Base-by-base conservation (phyloP, 2,329 filamentous ascomycete species). In the Colletotrichum camelliae region DNA sequence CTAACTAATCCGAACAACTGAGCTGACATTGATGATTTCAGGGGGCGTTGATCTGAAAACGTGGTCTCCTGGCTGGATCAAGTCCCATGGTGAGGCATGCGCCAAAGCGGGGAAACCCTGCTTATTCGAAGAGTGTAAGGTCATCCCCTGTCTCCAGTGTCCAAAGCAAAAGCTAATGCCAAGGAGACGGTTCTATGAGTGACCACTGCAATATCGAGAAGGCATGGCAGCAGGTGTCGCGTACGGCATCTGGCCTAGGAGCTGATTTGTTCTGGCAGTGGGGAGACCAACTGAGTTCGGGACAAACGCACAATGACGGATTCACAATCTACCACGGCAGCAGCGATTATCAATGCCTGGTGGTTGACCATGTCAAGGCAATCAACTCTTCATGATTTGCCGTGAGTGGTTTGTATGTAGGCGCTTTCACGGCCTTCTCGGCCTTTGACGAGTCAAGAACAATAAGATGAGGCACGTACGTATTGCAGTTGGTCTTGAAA, bases 161-260 rank as follows among this genome's bases (percentile, higher is more conserved):
- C n/a, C n/a, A 52, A 0, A 13, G 13, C n/a, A 2, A 52, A 52
- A 13, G 43, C 43, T 52, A 52, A 52, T 2, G 2, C 2, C 43
- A 21, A 58, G n/a, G 4, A 69, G 48, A 76, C 24, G 65, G 74
- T 24, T 66, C 66, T 12, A 33, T 68, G 8, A 70, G 9, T 21
- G 60, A 67, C 24, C 66, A 74, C 48, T 70, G 52, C 61, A 60
- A 69, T 55, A 55, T 90, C 7, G 91, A 93, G 66, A 93, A 72
- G 29, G 92, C 89, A 10, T 74, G 72, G 72, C 61, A 83, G 61
- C 37, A 79, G 52, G 43, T 52, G n/a, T 52, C 43, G 43, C 43
- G 43, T 52, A 52, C 43, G 75, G 70, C 78, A 9, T 58, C 39
- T 21, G 73, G 82, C 67, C 79, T 81, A 67, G 79, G 74, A 1